Percentiles rank a stretch among this genome's conserved stretches.
These are phyloP conservation scores for Fremontodendron californicum DNA, from an alignment of 345 rosid species.

Conservation along the genomic window DNA sequence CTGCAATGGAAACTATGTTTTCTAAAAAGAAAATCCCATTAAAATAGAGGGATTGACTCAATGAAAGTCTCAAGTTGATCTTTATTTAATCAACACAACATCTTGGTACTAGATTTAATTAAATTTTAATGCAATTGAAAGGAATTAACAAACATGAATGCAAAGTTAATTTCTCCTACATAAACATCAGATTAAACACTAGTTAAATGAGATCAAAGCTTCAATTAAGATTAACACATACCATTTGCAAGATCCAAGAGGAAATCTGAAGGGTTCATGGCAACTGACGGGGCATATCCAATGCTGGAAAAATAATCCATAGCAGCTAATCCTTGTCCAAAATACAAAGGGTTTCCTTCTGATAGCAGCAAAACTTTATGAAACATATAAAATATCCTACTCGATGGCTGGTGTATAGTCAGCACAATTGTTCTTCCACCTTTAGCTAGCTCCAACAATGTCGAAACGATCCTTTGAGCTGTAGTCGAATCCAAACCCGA, in stretches of 20 bases:
- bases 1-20: too few species aligned
- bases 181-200: background rate
- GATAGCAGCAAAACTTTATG: too few species aligned
- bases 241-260: slow-evolving; percentile 54
- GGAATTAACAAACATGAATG: background rate
- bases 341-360: slow-evolving; percentile 48
- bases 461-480: slow-evolving; percentile 46
- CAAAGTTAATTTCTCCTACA: background rate
- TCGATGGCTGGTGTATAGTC: slow-evolving; percentile 61
- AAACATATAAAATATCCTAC: slow-evolving; percentile 54
- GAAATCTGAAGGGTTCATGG: slow-evolving; percentile 52
- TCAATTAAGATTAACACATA: background rate
- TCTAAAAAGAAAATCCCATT: too few species aligned
- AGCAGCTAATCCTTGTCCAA: slow-evolving; percentile 33
- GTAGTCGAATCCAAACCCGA: slow-evolving; percentile 57
- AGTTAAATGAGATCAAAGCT: too few species aligned
- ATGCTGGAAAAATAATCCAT: slow-evolving; percentile 44
- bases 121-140: background rate
- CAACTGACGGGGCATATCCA: slow-evolving; percentile 37
- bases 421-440: slow-evolving; percentile 46
- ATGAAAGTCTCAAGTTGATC: too few species aligned
- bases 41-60: too few species aligned
- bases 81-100: background rate
- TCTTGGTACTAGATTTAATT: background rate
- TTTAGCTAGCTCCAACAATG: slow-evolving; percentile 34